Evolutionary conservation across 1,284 basidiomycete species (phyloP), one percentile per base, ranked within the genome.

Genomic region (Moesziomyces parantarcticus): DNA sequence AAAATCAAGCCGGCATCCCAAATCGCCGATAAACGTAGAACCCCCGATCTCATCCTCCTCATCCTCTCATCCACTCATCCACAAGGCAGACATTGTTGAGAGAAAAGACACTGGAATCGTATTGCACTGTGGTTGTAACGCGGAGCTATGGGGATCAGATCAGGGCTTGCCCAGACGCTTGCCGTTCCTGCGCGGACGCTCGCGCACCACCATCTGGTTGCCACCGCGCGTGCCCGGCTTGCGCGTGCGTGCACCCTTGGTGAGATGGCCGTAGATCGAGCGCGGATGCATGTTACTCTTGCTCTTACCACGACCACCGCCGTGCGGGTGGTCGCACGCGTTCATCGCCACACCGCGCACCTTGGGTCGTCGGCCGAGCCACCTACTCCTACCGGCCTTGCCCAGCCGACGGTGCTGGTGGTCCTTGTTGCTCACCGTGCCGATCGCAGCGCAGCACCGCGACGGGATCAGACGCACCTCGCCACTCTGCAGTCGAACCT

Each of bases 311-410:
- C 96, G 91, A 84, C 96, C 95, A 87, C 96, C 96, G 86, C 96
- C 96, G 85, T 94, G 94, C 70, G 96, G 95, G 86, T 99, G 96
- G 85, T 98, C 96, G 65, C 88, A 88, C 88, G 93, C 91, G 86
- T 99, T 99, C 96, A 97, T 98, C 25, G 96, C 96, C 69, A 97
- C 90, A 91, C 96, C 96, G 84, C 96, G 90, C 34, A 97, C 94
- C 70, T 89, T 89, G 3, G 96, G 96, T 78, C 92, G 86, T 76
- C 89, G 86, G 40, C 96, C 96, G 26, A 98, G 86, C 93, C 94
- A 97, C 50, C 97, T 88, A 50, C 87, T 88, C 69, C 96, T 86
- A 44, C 96, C 96, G 18, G 97, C 96, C 85, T 99, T 99, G 43
- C 94, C 96, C 45, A 98, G 85, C 49, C 87, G 89, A 22, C 90